Base-by-base conservation (phyloP, 164 flowering plant genomes). In the Amborella trichopoda region DNA sequence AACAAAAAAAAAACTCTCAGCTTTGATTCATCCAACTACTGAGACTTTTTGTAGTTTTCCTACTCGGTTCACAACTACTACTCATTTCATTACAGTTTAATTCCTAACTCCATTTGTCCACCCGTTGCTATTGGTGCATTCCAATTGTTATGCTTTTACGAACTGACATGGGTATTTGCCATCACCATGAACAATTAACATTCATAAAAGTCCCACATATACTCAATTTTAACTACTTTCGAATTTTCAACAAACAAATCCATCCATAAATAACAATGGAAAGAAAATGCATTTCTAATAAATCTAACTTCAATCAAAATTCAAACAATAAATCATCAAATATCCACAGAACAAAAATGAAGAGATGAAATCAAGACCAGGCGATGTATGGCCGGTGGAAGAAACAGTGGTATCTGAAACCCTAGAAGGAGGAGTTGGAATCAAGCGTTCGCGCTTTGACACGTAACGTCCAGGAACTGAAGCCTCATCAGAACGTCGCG, bases 401-500 rank as follows among this genome's bases (percentile, higher is more conserved):
- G 56, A 49, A 39, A 47, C 59, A 14, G 37, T 41, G 22, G 42
- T 58, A 24, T 42, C 54, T 3, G 62, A 28, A 54, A 44, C 43
- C 3, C 23, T n/a, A n/a, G n/a, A n/a, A n/a, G n/a, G n/a, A n/a
- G n/a, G n/a, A n/a, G n/a, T n/a, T n/a, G n/a, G n/a, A n/a, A n/a
- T n/a, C n/a, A n/a, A n/a, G n/a, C n/a, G n/a, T n/a, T n/a, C n/a
- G 61, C 94, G 53, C 67, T 85, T 89, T 30, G 97, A 85, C 2
- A 89, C 30, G 59, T 89, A 85, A 40, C 90, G 59, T 1, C 97
- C 94, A 0, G 90, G 63, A 60, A 77, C 36, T 17, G 67, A 66
- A 52, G 78, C 61, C 54, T 71, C 79, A 5, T 16, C 39, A 28
- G 16, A 58, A 21, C 23, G 53, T 33, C 16, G 8, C 33, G 22